A percentile compares a stretch with the other conserved stretches of the same genome.
Evolutionary conservation across 2,329 filamentous ascomycete genomes (phyloP).

Genomic region (Penicillium sp.): DNA sequence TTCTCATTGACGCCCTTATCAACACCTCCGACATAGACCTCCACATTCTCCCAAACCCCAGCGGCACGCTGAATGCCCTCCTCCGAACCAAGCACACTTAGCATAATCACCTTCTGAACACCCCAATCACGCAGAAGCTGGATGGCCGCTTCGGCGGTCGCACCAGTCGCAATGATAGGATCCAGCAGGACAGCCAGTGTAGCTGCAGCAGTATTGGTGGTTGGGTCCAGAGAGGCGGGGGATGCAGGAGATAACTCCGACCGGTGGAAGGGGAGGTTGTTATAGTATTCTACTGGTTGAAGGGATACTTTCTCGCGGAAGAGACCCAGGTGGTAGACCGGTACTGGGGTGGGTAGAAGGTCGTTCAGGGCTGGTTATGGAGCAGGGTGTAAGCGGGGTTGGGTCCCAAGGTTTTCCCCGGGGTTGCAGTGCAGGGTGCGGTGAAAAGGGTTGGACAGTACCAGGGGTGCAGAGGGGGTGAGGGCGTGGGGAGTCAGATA

Average conservation of each 20-base stretch:
- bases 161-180: slow-evolving; percentile 90
- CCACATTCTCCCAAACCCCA: slow-evolving; percentile 67
- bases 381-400: not conserved
- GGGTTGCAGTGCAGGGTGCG: not conserved
- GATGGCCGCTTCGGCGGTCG: slow-evolving; percentile 85
- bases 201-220: slow-evolving; percentile 45
- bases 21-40: slow-evolving; percentile 78
- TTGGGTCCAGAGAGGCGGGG: slow-evolving; percentile 23
- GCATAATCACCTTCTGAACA: slow-evolving; percentile 74
- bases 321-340: slow-evolving; percentile 90
- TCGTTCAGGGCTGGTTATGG: slow-evolving; percentile 68
- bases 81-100: slow-evolving; percentile 72
- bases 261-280: slow-evolving; percentile 77
- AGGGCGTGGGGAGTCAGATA: not conserved
- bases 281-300: slow-evolving; percentile 95
- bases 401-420: not conserved
- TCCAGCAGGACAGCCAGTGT: slow-evolving; percentile 82
- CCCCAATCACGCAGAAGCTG: slow-evolving; percentile 90
- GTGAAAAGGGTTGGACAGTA: no score
- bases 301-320: slow-evolving; percentile 88
- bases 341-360: slow-evolving; percentile 76
- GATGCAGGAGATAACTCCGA: slow-evolving; percentile 30
- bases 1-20: slow-evolving; percentile 71
- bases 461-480: not conserved
- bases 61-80: slow-evolving; percentile 73